Evolutionary conservation across 306 rosid genomes (phyloP).

Genomic region (Gleditsia sinensis): DNA sequence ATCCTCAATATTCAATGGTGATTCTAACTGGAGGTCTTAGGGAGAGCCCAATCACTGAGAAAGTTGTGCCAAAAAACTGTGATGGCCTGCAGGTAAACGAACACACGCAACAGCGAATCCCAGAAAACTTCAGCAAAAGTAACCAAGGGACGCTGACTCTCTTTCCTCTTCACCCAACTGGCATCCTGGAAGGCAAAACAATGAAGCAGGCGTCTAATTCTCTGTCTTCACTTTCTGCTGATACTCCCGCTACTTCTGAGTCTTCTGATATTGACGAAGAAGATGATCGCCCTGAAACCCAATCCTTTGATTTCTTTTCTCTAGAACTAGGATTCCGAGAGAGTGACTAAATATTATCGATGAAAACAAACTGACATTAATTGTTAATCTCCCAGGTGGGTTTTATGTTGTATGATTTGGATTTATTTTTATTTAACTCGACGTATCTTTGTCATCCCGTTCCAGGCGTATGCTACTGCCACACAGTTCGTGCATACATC

Average conservation of each 20-base stretch:
- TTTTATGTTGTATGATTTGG: neutral
- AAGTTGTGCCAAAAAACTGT: constrained; percentile 6
- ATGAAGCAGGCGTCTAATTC: neutral
- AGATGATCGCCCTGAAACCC: constrained; percentile 7
- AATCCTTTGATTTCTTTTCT: constrained; percentile 25
- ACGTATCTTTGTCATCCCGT: no score
- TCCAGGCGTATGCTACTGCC: no score
- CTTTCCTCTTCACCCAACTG: constrained; percentile 67
- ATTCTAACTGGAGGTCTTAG: constrained; percentile 10
- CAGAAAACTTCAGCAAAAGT: neutral
- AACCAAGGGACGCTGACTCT: constrained; percentile 50
- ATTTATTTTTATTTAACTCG: neutral
- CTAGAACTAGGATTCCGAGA: neutral
- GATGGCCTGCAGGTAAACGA: neutral
- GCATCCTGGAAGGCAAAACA: constrained; percentile 37
- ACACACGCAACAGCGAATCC: neutral
- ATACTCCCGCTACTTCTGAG: neutral
- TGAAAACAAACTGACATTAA: neutral
- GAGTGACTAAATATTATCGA: neutral
- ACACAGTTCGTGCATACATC: no score
- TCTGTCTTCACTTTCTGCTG: neutral
- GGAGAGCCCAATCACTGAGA: constrained; percentile 25
- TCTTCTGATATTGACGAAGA: neutral
- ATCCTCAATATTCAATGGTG: constrained; percentile 35
- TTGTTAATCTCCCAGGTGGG: constrained; percentile 10